These are phyloP conservation scores for Backusella mclennaniae DNA, from an alignment of 192 early-diverging fungal genomes.

Conservation along the genomic window DNA sequence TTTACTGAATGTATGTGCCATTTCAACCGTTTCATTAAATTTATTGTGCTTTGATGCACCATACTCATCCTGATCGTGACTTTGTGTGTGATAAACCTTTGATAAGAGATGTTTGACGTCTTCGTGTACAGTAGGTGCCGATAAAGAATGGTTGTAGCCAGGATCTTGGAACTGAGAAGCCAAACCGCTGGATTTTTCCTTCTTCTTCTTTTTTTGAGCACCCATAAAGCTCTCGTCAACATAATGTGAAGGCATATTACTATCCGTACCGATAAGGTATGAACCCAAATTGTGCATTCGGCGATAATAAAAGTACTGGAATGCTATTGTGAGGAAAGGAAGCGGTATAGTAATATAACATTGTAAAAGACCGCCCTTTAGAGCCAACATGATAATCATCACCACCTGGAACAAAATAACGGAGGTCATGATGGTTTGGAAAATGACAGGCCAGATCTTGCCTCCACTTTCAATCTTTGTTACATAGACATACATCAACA, in stretches of 20 bases:
- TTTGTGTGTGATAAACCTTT: slow-evolving; percentile 56
- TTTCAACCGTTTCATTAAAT: slow-evolving; percentile 4
- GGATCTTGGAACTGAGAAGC: slow-evolving; percentile 67
- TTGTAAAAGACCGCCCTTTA: slow-evolving; percentile 42
- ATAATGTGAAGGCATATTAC: slow-evolving; percentile 49
- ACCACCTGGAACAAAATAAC: slow-evolving; percentile 68
- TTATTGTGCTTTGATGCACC: not conserved
- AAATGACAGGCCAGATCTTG: slow-evolving; percentile 66
- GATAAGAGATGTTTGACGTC: slow-evolving; percentile 64
- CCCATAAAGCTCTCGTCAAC: slow-evolving; percentile 30
- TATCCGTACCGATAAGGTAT: slow-evolving; percentile 16
- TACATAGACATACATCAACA: slow-evolving; percentile 70
- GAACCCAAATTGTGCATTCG: slow-evolving; percentile 30
- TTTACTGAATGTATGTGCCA: slow-evolving; percentile 1
- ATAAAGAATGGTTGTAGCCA: slow-evolving; percentile 50
- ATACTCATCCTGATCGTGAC: not conserved
- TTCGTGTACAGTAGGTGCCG: slow-evolving; percentile 66
- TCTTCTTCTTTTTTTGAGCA: not conserved
- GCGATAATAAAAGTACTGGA: slow-evolving; percentile 48
- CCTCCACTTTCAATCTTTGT: slow-evolving; percentile 75
- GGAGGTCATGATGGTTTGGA: slow-evolving; percentile 63
- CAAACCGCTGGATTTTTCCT: slow-evolving; percentile 18
- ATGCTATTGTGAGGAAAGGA: slow-evolving; percentile 55
- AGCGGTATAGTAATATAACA: slow-evolving; percentile 58
- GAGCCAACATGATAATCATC: slow-evolving; percentile 61